Conservation (phyloP, 2,329 filamentous ascomycete species). For the Phaeophleospora eucalypticola region DNA sequence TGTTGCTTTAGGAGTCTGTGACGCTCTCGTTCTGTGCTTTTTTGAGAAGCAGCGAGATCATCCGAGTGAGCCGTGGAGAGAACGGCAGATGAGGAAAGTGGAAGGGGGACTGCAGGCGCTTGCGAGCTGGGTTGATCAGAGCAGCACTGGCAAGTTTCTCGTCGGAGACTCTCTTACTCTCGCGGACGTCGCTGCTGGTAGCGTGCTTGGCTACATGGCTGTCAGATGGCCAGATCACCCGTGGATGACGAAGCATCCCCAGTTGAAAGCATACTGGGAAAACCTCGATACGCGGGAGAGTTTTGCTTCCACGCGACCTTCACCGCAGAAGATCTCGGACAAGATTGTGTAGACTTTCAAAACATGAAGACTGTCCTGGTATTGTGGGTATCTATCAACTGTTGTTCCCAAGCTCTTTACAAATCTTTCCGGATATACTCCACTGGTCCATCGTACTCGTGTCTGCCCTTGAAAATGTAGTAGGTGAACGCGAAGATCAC, state of each 20-base stretch:
- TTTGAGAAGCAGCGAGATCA: slow-evolving; percentile 33
- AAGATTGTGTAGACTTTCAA: slow-evolving; percentile 35
- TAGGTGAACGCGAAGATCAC: slow-evolving; percentile 18
- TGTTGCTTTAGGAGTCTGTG: slow-evolving; percentile 34
- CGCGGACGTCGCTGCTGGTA: slow-evolving; percentile 35
- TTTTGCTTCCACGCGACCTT: slow-evolving; percentile 33
- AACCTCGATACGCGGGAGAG: slow-evolving; percentile 42
- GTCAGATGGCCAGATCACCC: slow-evolving; percentile 32
- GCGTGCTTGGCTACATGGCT: slow-evolving; percentile 34
- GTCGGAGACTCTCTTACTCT: slow-evolving; percentile 32
- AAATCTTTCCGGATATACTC: slow-evolving; percentile 19
- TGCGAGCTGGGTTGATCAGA: slow-evolving; percentile 28
- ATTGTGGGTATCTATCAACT: no score
- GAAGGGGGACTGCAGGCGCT: slow-evolving; percentile 34
- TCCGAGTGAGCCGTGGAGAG: slow-evolving; percentile 31
- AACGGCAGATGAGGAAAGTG: slow-evolving; percentile 35
- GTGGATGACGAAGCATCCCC: slow-evolving; percentile 34
- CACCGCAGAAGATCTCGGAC: slow-evolving; percentile 34
- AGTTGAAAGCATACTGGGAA: slow-evolving; percentile 44
- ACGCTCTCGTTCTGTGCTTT: slow-evolving; percentile 36
- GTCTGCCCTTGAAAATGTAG: slow-evolving; percentile 17
- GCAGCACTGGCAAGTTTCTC: slow-evolving; percentile 24
- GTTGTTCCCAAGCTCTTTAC: background rate
- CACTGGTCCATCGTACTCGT: slow-evolving; percentile 25
- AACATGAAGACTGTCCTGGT: no score